A percentile compares a stretch with the other conserved stretches of the same genome.
Conservation (phyloP, 2,329 filamentous ascomycete species). For the Chrysoporthe deuterocubensis region DNA sequence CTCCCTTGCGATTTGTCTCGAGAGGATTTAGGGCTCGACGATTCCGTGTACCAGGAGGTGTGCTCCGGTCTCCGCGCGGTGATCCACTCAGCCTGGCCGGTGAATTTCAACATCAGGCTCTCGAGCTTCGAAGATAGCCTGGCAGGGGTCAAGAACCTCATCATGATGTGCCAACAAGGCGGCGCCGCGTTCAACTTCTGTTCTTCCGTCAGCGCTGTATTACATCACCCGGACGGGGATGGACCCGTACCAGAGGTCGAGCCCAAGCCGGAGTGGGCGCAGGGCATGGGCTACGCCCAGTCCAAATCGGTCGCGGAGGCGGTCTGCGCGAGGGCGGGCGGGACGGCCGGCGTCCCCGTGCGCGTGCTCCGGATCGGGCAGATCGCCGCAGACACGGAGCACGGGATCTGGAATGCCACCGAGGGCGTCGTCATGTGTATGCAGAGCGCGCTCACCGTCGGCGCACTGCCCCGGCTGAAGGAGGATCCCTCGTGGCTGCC, state of each 20-base stretch:
- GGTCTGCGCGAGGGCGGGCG: constrained; percentile 42
- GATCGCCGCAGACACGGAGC: constrained; percentile 50
- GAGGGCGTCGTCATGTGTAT: constrained; percentile 59
- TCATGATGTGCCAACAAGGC: constrained; percentile 38
- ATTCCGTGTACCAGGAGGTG: constrained; percentile 36
- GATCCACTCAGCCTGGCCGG: constrained; percentile 58
- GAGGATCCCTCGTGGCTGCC: constrained; percentile 52
- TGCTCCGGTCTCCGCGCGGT: constrained; percentile 42
- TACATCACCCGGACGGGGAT: constrained; percentile 34
- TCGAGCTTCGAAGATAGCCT: constrained; percentile 56
- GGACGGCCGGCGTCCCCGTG: constrained; percentile 36
- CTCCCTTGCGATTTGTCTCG: constrained; percentile 45
- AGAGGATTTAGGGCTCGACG: constrained; percentile 45
- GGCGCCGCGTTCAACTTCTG: constrained; percentile 50
- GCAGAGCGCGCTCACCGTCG: constrained; percentile 47
- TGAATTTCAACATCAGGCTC: constrained; percentile 60
- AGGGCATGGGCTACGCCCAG: constrained; percentile 48
- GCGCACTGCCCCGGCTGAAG: constrained; percentile 48
- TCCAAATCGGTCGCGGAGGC: constrained; percentile 47
- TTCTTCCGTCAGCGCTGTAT: constrained; percentile 53
- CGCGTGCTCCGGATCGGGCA: constrained; percentile 54
- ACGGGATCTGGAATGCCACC: constrained; percentile 55
- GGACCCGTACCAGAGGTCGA: constrained; percentile 41
- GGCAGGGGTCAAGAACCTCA: constrained; percentile 47
- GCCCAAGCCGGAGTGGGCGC: constrained; percentile 43